Conservation (phyloP, 2,329 filamentous ascomycete species). For the Pyrenophora teres region DNA sequence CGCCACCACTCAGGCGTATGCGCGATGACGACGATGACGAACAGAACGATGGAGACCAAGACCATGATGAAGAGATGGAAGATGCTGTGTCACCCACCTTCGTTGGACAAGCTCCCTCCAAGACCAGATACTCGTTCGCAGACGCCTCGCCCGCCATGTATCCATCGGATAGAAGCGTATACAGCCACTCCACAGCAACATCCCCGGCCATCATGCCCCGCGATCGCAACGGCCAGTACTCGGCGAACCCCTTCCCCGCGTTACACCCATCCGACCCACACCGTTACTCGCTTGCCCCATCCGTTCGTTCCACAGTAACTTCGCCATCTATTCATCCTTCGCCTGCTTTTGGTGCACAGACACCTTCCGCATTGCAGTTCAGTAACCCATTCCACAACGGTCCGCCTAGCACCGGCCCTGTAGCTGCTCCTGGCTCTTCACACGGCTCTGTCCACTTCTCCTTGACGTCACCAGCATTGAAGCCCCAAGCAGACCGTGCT, state of each 20-base stretch:
- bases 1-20: constrained; percentile 20
- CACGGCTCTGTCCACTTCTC: constrained; percentile 34
- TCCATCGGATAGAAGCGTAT: constrained; percentile 45
- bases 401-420: constrained; percentile 29
- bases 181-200: constrained; percentile 44
- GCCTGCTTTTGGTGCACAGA: constrained; percentile 51
- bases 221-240: constrained; percentile 52
- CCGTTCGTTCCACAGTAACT: constrained; percentile 44
- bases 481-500: constrained; percentile 46
- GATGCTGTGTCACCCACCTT: constrained; percentile 42
- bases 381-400: constrained; percentile 38
- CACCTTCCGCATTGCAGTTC: constrained; percentile 35
- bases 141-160: constrained; percentile 43
- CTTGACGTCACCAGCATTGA: constrained; percentile 45
- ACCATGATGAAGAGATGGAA: constrained; percentile 55
- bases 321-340: constrained; percentile 44
- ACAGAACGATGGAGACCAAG: constrained; percentile 54
- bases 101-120: constrained; percentile 10
- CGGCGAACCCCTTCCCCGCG: constrained; percentile 51
- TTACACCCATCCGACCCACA: constrained; percentile 52
- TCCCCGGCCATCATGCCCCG: constrained; percentile 47
- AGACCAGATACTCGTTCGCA: constrained; percentile 32
- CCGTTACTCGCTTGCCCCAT: constrained; percentile 52
- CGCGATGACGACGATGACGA: constrained; percentile 50
- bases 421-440: constrained; percentile 28